Base-by-base conservation (phyloP, 192 early-diverging fungal species). In the Podila verticillata region DNA sequence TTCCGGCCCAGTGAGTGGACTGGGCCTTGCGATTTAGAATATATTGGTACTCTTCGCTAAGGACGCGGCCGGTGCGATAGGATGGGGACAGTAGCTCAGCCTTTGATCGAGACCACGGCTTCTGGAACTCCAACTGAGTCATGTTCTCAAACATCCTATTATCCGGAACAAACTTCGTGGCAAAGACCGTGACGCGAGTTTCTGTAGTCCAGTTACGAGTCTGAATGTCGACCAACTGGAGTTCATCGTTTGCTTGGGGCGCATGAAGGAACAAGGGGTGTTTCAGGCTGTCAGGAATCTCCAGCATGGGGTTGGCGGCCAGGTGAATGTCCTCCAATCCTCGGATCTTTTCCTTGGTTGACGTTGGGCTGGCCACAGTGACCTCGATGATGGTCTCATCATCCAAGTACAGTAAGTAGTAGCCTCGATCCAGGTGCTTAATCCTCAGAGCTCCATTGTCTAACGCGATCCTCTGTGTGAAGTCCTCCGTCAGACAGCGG, bases 11-110 rank as follows among this genome's bases (percentile, higher is more conserved):
- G 61, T 86, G 83, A 1, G 66, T 74, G 4, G 71, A 51, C 28
- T 74, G 82, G 9, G 73, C 65, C 61, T 57, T 80, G 48, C 87
- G 73, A 22, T 88, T 83, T 60, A 88, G n/a, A 7, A 88, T 83
- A 58, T 88, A 88, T 47, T 88, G 84, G 49, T 88, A 82, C 32
- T 88, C 87, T 34, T 88, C 87, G 10, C 87, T 78, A 4, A 88
- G 35, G 13, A 73, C 67, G 20, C 83, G 61, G 5, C 83, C 81
- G 24, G 70, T 73, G 5, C 83, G 26, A n/a, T 57, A 80, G 0
- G 61, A 29, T 0, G 66, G 64, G 30, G 24, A 2, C 4, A 39
- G 66, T 26, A 36, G 36, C 24, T 68, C 56, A 2, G 56, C 66
- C 22, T 72, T 66, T 8, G 6, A 6, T 54, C 29, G 66, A 12